Evolutionary conservation across 2,329 filamentous ascomycete species (phyloP), one percentile per base, ranked within the genome.

Genomic region (Pseudogymnoascus destructans): DNA sequence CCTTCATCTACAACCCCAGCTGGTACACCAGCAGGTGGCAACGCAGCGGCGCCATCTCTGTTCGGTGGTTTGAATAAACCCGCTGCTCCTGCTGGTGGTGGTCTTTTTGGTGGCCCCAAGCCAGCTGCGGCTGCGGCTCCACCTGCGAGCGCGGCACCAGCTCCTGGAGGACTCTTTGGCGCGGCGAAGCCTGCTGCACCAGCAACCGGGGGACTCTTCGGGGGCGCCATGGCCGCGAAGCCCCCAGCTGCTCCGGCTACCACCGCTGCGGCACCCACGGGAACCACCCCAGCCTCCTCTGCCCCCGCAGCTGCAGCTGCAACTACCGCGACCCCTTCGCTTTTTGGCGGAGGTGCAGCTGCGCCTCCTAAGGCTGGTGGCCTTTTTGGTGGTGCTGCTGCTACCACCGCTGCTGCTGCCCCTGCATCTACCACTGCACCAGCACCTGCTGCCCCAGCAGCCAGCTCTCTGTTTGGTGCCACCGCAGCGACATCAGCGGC

Each of bases 61-160:
- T 63, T 63, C 42, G 58, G 61, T 27, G 38, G 36, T 17, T 3
- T 55, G 23, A 40, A 30, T 30, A 59, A 42, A 21, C 17, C 60
- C 11, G 32, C 30, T 32, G 46, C 58, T 21, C 57, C 30, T 27
- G 19, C 58, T 30, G 57, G 67, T 23, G 57, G 68, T 25, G 66
- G 64, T 58, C 63, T 71, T 21, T 73, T 73, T 60, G 67, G 70
- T 9, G 64, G 61, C 30, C 59, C 63, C 11, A 65, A 66, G 55
- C 57, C 65, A 42, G 55, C 67, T 23, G 52, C 63, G 17, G 35
- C 64, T 23, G 30, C 63, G 23, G 38, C 64, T 30, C 40, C 64
- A 13, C 60, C 66, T 19, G 63, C 71, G 58, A 60, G 66, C 21
- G 58, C 68, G n/a, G 60, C 69, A 30, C 58, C 68, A n/a, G 62